Percentiles rank a stretch among this genome's conserved stretches.
These are phyloP conservation scores for Aureobasidium subglaciale DNA, from an alignment of 2,329 filamentous ascomycete genomes.

Conservation along the genomic window DNA sequence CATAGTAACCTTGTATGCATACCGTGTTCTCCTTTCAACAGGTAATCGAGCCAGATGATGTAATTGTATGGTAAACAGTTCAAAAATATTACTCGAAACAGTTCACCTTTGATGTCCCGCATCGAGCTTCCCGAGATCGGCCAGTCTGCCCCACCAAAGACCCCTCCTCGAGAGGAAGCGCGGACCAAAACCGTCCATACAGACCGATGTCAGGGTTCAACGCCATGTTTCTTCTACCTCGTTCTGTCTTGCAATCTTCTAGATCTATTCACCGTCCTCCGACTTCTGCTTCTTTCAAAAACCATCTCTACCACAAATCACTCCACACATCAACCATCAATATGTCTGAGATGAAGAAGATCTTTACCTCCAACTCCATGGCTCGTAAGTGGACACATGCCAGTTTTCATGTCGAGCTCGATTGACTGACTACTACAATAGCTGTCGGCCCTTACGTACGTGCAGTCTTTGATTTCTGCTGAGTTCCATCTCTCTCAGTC, in stretches of 20 bases:
- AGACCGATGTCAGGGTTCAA: background rate
- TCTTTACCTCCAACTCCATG: slow-evolving; percentile 34
- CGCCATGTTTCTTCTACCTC: slow-evolving; percentile 10
- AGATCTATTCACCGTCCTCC: background rate
- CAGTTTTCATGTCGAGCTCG: slow-evolving; percentile 5
- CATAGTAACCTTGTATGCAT: background rate
- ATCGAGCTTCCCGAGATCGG: slow-evolving; percentile 5
- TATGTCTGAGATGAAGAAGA: slow-evolving; percentile 39
- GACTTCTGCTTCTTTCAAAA: background rate
- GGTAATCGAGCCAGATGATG: background rate
- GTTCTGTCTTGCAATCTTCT: slow-evolving; percentile 3
- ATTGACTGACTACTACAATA: slow-evolving; percentile 20
- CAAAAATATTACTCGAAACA: background rate
- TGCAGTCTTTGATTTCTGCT: background rate
- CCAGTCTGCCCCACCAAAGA: slow-evolving; percentile 10
- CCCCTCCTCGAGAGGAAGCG: background rate
- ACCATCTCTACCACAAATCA: background rate
- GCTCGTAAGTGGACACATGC: slow-evolving; percentile 29
- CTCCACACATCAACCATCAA: slow-evolving; percentile 16
- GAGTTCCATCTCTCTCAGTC: background rate
- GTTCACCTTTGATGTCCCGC: background rate
- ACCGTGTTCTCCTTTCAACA: background rate
- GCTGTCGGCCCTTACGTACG: slow-evolving; percentile 38
- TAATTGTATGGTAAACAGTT: background rate
- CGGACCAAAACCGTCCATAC: slow-evolving; percentile 6